Conservation (phyloP, 257 asterid species). For the Capsicum rhomboideum region DNA sequence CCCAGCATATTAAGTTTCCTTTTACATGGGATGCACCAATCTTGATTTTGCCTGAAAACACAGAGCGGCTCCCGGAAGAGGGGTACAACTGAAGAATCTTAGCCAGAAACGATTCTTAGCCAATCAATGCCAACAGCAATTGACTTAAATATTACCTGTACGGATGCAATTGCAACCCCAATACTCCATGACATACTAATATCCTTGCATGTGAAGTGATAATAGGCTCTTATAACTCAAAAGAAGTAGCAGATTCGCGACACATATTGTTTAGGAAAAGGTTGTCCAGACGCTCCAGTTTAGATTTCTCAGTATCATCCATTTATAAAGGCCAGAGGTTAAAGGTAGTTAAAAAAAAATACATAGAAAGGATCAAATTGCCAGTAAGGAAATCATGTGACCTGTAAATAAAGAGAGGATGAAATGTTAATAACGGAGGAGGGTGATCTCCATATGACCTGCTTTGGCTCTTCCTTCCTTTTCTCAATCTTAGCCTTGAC, state of each 20-base stretch:
- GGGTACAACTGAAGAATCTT: too few relatives aligned
- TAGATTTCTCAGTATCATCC: neutral
- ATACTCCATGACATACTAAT: neutral
- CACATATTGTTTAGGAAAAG: neutral
- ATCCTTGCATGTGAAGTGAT: neutral
- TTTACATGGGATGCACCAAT: too few relatives aligned
- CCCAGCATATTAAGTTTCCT: too few relatives aligned
- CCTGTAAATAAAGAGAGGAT: too few relatives aligned
- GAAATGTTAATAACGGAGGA: too few relatives aligned
- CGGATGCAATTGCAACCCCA: neutral
- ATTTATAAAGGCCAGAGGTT: neutral
- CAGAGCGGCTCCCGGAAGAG: too few relatives aligned
- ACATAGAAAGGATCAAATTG: neutral
- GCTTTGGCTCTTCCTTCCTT: conserved; percentile 91
- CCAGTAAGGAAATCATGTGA: conserved; percentile 4
- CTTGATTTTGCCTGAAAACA: too few relatives aligned
- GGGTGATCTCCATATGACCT: too few relatives aligned
- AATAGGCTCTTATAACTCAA: neutral
- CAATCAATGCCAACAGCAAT: neutral
- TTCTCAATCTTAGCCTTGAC: conserved; percentile 84
- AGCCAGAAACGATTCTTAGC: neutral
- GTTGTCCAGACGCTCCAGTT: neutral
- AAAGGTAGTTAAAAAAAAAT: neutral
- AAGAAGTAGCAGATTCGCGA: neutral
- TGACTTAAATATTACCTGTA: neutral